phyloP scores from a whole-genome alignment of 345 rosid species.

The Rhodamnia argentea region DNA sequence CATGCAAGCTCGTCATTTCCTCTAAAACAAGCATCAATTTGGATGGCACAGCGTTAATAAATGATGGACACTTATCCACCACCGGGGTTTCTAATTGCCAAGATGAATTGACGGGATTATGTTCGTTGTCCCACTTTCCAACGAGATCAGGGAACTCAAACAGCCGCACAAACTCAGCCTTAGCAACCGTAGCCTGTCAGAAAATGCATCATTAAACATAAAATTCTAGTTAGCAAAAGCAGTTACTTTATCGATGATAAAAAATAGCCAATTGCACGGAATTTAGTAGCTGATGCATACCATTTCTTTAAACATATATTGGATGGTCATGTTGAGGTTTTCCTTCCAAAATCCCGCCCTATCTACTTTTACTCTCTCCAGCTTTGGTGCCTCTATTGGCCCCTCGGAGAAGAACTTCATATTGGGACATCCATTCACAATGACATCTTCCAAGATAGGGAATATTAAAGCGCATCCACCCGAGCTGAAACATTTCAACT shows the following conservation, averaged over 20 bases:
- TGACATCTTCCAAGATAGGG: not conserved
- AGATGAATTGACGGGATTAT: not conserved
- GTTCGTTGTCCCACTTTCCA: not conserved
- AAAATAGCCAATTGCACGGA: not conserved
- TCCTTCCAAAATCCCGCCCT: accelerated
- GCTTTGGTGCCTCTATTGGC: not conserved
- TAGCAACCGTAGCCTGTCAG: accelerated
- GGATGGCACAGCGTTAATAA: not conserved
- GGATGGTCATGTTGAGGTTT: not conserved
- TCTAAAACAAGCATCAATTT: not conserved
- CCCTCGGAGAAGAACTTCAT: not conserved
- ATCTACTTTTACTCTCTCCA: not conserved
- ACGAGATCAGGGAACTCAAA: not conserved
- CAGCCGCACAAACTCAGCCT: accelerated
- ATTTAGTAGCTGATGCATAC: not conserved
- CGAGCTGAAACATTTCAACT: not conserved
- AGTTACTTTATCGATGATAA: accelerated
- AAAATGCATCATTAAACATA: not conserved
- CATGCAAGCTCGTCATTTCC: not conserved
- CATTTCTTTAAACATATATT: not conserved
- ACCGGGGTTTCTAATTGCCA: not conserved
- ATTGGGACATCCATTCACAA: not conserved
- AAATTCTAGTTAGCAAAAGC: not conserved
- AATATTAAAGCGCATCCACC: not conserved
- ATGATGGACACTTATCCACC: not conserved